phyloP scores from a whole-genome alignment of 306 rosid species.

The Spatholobus suberectus region DNA sequence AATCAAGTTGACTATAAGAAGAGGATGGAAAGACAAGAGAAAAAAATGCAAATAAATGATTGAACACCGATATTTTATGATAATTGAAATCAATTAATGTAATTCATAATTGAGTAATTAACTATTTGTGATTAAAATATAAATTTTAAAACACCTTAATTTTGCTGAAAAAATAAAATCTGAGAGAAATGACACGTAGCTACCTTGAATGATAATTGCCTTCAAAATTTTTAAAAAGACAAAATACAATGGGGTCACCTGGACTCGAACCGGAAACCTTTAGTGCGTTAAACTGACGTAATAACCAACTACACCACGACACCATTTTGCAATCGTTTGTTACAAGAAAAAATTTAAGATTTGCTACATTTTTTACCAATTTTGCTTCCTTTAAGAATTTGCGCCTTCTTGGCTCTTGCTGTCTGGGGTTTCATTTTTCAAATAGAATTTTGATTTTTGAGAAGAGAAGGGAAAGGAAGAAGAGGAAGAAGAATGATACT shows the following conservation, averaged over 20 bases:
- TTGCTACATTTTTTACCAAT: too few species aligned
- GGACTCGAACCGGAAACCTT: slow-evolving; percentile 76
- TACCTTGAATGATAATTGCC: too few species aligned
- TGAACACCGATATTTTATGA: too few species aligned
- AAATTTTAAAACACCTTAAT: too few species aligned
- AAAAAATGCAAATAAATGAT: too few species aligned
- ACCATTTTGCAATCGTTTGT: slow-evolving; percentile 19
- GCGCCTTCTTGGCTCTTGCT: not conserved
- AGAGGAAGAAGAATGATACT: slow-evolving; percentile 60
- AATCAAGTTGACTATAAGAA: too few species aligned
- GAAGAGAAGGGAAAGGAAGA: not conserved
- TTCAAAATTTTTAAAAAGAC: not conserved
- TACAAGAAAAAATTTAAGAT: too few species aligned
- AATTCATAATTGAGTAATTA: too few species aligned
- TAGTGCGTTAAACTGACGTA: slow-evolving; percentile 97
- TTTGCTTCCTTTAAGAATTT: not conserved
- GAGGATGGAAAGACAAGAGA: not conserved
- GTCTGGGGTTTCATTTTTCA: slow-evolving; percentile 2
- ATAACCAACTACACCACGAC: slow-evolving; percentile 80
- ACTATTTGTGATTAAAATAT: too few species aligned
- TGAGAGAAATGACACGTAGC: too few species aligned
- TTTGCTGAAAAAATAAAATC: too few species aligned
- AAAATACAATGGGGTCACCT: slow-evolving; percentile 46
- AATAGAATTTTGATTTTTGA: not conserved
- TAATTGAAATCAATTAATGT: too few species aligned